These are phyloP conservation scores for Talaromyces atroroseus DNA, from an alignment of 2,329 filamentous ascomycete genomes.

Conservation along the genomic window DNA sequence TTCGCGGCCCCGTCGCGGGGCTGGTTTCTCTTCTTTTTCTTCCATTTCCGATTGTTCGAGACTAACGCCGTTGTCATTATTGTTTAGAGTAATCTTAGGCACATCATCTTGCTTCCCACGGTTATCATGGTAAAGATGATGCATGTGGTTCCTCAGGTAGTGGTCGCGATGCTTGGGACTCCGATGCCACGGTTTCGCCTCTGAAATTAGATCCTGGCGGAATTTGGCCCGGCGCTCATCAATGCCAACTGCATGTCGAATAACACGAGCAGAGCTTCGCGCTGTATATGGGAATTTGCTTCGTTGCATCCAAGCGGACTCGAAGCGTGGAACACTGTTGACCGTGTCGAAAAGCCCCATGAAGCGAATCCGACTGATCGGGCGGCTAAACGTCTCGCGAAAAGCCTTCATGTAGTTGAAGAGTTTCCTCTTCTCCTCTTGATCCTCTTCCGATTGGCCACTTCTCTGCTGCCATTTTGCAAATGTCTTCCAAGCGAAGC, in stretches of 20 bases:
- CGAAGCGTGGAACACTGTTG: slow-evolving; percentile 73
- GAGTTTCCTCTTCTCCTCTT: slow-evolving; percentile 43
- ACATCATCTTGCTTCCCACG: slow-evolving; percentile 16
- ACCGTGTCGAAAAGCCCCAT: slow-evolving; percentile 78
- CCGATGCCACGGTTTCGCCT: slow-evolving; percentile 29
- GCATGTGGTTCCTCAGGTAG: slow-evolving; percentile 14
- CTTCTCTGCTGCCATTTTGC: slow-evolving; percentile 38
- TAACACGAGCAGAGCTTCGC: slow-evolving; percentile 49
- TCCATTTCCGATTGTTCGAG: slow-evolving; percentile 3
- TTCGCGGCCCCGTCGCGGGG: slow-evolving; percentile 5
- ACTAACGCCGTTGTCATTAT: slow-evolving; percentile 11
- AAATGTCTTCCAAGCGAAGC: slow-evolving; percentile 67
- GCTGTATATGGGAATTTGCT: slow-evolving; percentile 64
- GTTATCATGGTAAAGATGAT: slow-evolving; percentile 9
- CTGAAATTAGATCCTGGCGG: slow-evolving; percentile 52
- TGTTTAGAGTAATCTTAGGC: slow-evolving; percentile 30
- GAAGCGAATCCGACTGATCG: slow-evolving; percentile 67
- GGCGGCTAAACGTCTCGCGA: slow-evolving; percentile 72
- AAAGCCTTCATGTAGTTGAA: slow-evolving; percentile 74
- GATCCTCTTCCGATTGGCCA: slow-evolving; percentile 24
- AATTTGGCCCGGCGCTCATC: slow-evolving; percentile 56
- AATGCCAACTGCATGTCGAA: slow-evolving; percentile 54
- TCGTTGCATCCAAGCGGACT: slow-evolving; percentile 65
- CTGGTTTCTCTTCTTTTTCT: not conserved
- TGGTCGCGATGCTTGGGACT: slow-evolving; percentile 19